These are phyloP conservation scores for Tephrocybe rancida DNA, from an alignment of 768 basidiomycete genomes.

Conservation along the genomic window DNA sequence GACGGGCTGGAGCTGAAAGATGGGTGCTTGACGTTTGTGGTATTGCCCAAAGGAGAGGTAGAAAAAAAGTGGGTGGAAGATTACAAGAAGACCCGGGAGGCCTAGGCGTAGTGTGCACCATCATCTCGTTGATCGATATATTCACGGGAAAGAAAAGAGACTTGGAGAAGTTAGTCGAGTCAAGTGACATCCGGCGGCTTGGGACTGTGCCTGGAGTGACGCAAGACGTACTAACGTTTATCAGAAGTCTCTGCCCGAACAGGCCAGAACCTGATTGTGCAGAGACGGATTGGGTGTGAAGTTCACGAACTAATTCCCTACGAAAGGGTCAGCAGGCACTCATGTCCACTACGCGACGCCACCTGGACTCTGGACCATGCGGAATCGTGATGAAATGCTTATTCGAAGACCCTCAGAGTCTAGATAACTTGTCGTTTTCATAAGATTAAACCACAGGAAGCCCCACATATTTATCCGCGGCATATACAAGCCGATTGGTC, in stretches of 20 bases:
- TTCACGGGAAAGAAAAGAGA: background rate
- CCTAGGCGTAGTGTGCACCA: background rate
- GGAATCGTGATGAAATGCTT: background rate
- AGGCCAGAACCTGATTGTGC: background rate
- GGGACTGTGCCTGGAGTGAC: background rate
- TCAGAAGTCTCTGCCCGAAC: background rate
- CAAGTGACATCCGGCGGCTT: constrained; percentile 1
- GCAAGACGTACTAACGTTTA: background rate
- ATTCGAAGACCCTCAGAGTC: background rate
- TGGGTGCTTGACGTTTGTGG: constrained; percentile 78
- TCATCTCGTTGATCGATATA: background rate
- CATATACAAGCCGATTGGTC: background rate
- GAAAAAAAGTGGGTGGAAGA: constrained; percentile 89
- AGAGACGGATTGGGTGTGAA: background rate
- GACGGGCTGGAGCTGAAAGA: constrained; percentile 89
- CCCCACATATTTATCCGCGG: constrained; percentile 5
- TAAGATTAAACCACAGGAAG: background rate
- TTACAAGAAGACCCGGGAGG: constrained; percentile 64
- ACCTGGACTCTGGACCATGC: background rate
- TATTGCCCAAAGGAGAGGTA: constrained; percentile 72
- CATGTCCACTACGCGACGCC: background rate
- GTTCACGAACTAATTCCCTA: background rate
- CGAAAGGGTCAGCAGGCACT: constrained; percentile 1
- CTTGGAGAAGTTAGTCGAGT: background rate
- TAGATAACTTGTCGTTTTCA: background rate